These are phyloP conservation scores for Dothideomycetes sp. DNA, from an alignment of 2,329 filamentous ascomycete genomes.

Conservation along the genomic window DNA sequence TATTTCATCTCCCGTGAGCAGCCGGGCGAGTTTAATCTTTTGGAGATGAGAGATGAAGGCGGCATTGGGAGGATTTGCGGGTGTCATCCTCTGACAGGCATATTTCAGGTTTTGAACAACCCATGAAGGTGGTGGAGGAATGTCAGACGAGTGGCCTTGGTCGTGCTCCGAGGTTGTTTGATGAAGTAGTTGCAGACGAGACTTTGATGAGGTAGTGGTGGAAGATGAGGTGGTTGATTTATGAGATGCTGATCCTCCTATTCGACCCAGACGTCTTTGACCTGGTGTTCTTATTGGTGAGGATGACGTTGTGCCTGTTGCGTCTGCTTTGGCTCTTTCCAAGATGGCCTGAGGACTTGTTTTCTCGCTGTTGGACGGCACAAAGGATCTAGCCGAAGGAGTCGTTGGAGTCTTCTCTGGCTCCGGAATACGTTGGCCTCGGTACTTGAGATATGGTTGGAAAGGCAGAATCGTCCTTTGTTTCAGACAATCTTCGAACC, in stretches of 20 bases:
- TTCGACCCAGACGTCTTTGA: slow-evolving; percentile 1
- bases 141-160: slow-evolving; percentile 34
- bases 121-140: slow-evolving; percentile 64
- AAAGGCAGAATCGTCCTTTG: slow-evolving; percentile 37
- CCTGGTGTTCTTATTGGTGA: background rate
- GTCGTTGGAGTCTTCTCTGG: slow-evolving; percentile 17
- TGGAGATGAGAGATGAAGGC: slow-evolving; percentile 65
- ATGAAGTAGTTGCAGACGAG: slow-evolving; percentile 44
- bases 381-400: background rate
- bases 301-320: slow-evolving; percentile 9
- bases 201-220: slow-evolving; percentile 9
- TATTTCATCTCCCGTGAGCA: slow-evolving; percentile 64
- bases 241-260: slow-evolving; percentile 26
- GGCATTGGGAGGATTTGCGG: slow-evolving; percentile 60
- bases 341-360: slow-evolving; percentile 30
- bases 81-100: slow-evolving; percentile 72
- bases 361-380: slow-evolving; percentile 17
- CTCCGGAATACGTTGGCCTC: slow-evolving; percentile 36
- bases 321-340: slow-evolving; percentile 42
- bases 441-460: slow-evolving; percentile 43
- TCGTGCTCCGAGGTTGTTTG: slow-evolving; percentile 75
- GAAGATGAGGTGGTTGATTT: slow-evolving; percentile 16
- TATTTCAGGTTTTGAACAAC: slow-evolving; percentile 55
- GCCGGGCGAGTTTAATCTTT: slow-evolving; percentile 62
- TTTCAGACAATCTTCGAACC: slow-evolving; percentile 42